Evolutionary conservation across 768 basidiomycete genomes (phyloP).

Genomic region (Glaciozyma antarctica): DNA sequence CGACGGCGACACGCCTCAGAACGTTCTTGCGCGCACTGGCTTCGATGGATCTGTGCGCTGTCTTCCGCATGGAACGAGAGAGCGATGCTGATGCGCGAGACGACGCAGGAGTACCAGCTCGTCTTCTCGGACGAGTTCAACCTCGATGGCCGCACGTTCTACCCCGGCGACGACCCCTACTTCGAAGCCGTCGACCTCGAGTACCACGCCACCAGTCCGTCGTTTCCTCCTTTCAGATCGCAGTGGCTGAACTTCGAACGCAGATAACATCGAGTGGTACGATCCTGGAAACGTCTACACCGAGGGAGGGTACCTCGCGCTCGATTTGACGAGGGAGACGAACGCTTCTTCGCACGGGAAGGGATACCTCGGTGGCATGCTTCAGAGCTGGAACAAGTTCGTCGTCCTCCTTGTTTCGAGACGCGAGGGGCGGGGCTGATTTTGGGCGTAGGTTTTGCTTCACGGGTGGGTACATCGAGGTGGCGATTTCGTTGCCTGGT

Average conservation of each 20-base stretch:
- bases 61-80: background rate
- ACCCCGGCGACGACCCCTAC: conserved; percentile 41
- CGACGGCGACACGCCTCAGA: background rate
- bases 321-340: conserved; percentile 5
- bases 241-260: background rate
- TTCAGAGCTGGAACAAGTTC: conserved; percentile 29
- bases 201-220: conserved; percentile 31
- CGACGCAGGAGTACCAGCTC: conserved; percentile 63
- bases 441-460: background rate
- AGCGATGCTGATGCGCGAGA: conserved; percentile 41
- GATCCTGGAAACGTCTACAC: conserved; percentile 39
- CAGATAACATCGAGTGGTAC: conserved; percentile 37
- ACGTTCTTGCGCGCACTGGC: background rate
- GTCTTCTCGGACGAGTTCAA: conserved; percentile 85
- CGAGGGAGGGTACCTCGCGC: conserved; percentile 35
- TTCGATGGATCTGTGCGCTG: background rate
- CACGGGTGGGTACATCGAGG: conserved; percentile 24
- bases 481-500: background rate
- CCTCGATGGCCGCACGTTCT: conserved; percentile 61
- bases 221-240: background rate
- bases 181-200: conserved; percentile 34
- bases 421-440: no score
- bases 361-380: conserved; percentile 4
- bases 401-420: background rate
- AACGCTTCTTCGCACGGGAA: conserved; percentile 8